phyloP scores from a whole-genome alignment of 345 rosid species.

The Eucalyptus sideroxylon region DNA sequence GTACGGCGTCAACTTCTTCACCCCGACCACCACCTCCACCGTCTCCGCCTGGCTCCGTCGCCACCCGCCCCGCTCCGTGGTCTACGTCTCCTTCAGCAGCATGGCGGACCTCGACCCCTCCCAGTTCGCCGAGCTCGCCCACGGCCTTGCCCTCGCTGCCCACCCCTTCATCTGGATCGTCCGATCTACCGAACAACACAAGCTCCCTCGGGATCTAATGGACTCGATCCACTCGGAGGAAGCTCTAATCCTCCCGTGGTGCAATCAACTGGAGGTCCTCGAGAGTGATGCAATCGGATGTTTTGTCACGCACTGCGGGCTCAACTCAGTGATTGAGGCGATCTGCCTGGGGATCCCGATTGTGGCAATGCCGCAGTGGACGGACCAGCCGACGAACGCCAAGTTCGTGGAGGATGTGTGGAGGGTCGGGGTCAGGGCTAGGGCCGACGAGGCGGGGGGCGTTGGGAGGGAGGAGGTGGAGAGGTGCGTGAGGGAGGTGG shows the following conservation, averaged over 20 bases:
- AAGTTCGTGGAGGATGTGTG: constrained; percentile 22
- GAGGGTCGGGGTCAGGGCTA: constrained; percentile 10
- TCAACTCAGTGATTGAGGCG: constrained; percentile 19
- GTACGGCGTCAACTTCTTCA: too few relatives aligned
- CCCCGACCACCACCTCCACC: too few relatives aligned
- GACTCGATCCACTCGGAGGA: not conserved
- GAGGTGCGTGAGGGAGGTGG: not conserved
- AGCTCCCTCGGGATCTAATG: constrained; percentile 3
- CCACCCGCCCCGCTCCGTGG: constrained; percentile 3
- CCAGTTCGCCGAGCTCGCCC: constrained; percentile 8
- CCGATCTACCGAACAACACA: not conserved
- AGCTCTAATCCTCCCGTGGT: constrained; percentile 21
- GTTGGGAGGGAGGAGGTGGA: not conserved
- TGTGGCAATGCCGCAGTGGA: constrained; percentile 30
- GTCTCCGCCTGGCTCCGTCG: not conserved
- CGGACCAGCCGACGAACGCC: constrained; percentile 18
- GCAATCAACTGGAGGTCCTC: not conserved
- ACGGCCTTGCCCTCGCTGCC: not conserved
- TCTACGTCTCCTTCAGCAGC: constrained; percentile 21
- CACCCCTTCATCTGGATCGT: constrained; percentile 19
- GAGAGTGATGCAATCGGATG: constrained; percentile 6
- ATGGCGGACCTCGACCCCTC: not conserved
- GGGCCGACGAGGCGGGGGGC: not conserved
- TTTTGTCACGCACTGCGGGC: constrained; percentile 25
- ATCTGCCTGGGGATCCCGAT: constrained; percentile 29